Percentiles rank a stretch among this genome's conserved stretches.
These are phyloP conservation scores for Pleurotus sapidus DNA, from an alignment of 768 basidiomycete genomes.

Conservation along the genomic window DNA sequence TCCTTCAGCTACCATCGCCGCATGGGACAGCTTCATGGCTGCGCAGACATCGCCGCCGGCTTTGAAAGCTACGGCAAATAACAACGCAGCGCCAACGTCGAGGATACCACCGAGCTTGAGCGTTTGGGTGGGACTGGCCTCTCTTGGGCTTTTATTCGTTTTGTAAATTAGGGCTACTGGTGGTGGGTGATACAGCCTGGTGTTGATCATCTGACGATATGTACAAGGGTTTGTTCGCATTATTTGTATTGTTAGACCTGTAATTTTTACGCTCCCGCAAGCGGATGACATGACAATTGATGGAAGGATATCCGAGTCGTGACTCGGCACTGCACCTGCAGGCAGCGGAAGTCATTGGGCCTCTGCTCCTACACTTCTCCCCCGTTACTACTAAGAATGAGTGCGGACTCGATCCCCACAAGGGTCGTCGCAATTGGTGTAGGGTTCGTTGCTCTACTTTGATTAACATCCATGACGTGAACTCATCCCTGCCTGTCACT, in stretches of 20 bases:
- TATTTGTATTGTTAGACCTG: too few relatives aligned
- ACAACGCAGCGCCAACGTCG: neutral
- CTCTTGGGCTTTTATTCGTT: neutral
- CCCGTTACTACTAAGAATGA: neutral
- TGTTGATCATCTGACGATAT: too few relatives aligned
- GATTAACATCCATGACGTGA: too few relatives aligned
- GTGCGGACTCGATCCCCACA: neutral
- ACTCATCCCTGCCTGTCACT: too few relatives aligned
- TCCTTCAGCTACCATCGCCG: constrained; percentile 51
- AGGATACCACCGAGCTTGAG: neutral
- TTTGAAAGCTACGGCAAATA: neutral
- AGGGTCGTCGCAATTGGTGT: neutral
- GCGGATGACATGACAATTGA: too few relatives aligned
- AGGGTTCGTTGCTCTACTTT: neutral
- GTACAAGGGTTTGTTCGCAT: too few relatives aligned
- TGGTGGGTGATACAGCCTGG: too few relatives aligned
- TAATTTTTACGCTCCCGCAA: too few relatives aligned
- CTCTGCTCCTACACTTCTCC: too few relatives aligned
- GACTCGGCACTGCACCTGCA: too few relatives aligned
- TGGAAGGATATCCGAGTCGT: too few relatives aligned
- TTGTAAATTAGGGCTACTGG: neutral
- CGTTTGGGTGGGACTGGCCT: neutral
- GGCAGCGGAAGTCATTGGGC: too few relatives aligned
- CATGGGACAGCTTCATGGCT: constrained; percentile 51
- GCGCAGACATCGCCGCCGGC: constrained; percentile 30